Percentiles rank a stretch among this genome's conserved stretches.
These are phyloP conservation scores for Monotropa hypopitys DNA, from an alignment of 179 eudicot genomes.

Conservation along the genomic window DNA sequence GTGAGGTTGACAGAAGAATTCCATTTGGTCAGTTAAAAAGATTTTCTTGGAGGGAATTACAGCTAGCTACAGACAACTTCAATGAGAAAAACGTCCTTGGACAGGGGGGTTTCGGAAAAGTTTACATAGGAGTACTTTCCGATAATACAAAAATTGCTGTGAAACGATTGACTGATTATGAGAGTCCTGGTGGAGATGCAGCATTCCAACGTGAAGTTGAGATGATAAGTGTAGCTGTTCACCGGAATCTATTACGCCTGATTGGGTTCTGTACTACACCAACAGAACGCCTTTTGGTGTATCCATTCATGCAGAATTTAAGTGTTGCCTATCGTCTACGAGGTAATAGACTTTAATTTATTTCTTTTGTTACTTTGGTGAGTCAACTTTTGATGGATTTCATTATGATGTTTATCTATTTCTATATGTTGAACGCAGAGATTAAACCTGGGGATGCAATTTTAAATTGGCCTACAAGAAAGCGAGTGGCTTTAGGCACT, in stretches of 20 bases:
- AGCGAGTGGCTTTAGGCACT: conserved; percentile 72
- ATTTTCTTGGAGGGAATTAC: conserved; percentile 86
- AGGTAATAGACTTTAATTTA: conserved; percentile 34
- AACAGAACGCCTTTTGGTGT: conserved; percentile 90
- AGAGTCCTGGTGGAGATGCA: conserved; percentile 89
- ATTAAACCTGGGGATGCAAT: conserved; percentile 64
- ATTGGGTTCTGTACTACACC: conserved; percentile 95
- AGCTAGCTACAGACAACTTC: conserved; percentile 83
- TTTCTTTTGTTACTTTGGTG: background rate
- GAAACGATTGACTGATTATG: conserved; percentile 70
- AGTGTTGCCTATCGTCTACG: conserved; percentile 88
- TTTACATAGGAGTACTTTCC: conserved; percentile 76
- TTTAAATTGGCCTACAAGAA: conserved; percentile 77
- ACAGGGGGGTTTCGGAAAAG: conserved; percentile 97
- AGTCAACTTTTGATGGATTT: background rate
- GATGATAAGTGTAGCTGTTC: conserved; percentile 99
- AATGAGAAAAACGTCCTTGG: conserved; percentile 86
- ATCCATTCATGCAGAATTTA: conserved; percentile 89
- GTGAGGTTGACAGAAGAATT: conserved; percentile 82
- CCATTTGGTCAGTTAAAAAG: conserved; percentile 89
- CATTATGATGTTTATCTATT: background rate
- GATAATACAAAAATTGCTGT: conserved; percentile 86
- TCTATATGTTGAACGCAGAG: conserved; percentile 28
- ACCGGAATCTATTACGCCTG: conserved; percentile 68
- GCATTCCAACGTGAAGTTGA: conserved; percentile 97